phyloP scores from a whole-genome alignment of 1,139 yeast species.

The Yamadazyma songkhlaensis region DNA sequence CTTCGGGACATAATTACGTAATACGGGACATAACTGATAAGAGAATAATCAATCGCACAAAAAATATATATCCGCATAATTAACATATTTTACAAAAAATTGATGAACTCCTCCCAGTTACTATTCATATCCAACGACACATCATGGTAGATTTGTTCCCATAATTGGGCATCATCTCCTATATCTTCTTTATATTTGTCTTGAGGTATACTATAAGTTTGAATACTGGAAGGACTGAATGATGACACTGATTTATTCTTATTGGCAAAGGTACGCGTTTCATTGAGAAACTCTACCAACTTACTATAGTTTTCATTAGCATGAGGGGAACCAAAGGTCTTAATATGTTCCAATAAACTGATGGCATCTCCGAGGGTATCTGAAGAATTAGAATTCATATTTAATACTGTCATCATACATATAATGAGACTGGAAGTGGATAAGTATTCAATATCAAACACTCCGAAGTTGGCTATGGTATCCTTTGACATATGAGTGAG shows the following conservation, averaged over 20 bases:
- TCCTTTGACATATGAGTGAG: slow-evolving; percentile 5
- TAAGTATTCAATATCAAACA: slow-evolving; percentile 7
- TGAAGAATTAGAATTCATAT: slow-evolving; percentile 5
- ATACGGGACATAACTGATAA: too few species aligned
- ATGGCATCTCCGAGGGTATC: slow-evolving; percentile 4
- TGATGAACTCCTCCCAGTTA: slow-evolving; percentile 8
- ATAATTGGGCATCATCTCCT: slow-evolving; percentile 4
- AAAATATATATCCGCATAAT: too few species aligned
- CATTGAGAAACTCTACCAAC: slow-evolving; percentile 4
- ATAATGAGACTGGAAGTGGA: slow-evolving; percentile 6
- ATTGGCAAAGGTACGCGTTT: slow-evolving; percentile 3
- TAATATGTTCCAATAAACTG: slow-evolving; percentile 5
- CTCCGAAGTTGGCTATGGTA: slow-evolving; percentile 6
- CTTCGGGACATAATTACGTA: too few species aligned
- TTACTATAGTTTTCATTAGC: slow-evolving; percentile 5
- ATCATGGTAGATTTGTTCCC: slow-evolving; percentile 6
- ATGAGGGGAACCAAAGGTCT: slow-evolving; percentile 5
- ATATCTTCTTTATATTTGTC: not conserved
- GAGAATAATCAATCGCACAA: too few species aligned
- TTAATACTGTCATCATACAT: slow-evolving; percentile 6
- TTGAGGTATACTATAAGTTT: slow-evolving; percentile 7
- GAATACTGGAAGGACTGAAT: not conserved
- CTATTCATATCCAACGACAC: slow-evolving; percentile 6
- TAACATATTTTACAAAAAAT: not conserved
- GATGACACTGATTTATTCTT: not conserved